Evolutionary conservation across 2,329 filamentous ascomycete species (phyloP), one percentile per base, ranked within the genome.

Genomic region (Fonsecaea multimorphosa): DNA sequence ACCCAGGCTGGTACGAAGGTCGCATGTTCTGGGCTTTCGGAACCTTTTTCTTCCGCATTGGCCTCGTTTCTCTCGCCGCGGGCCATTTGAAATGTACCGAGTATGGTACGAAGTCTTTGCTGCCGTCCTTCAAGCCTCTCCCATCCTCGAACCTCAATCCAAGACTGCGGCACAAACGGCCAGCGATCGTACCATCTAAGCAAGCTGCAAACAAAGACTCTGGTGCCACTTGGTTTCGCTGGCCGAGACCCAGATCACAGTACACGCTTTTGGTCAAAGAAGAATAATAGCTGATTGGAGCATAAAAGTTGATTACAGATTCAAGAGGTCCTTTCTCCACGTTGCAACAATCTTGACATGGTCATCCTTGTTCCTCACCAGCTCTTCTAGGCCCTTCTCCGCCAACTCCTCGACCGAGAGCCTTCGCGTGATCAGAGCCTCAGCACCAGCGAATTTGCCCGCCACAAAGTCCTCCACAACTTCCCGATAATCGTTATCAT

Each of bases 381-480:
- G 52, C 52, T 55, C 52, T 36, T 55, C 52, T 9, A 55, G 29
- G 29, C 52, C 52, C 16, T 55, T 55, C 34, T 55, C 52, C 4
- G 34, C 52, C 52, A 55, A 36, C 14, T 55, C 52, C 52, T 55
- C 52, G 9, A 55, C 52, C n/a, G 31, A 31, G 22, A 55, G 52
- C n/a, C 52, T 55, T 24, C 52, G 16, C 31, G 52, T 55, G 8
- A 55, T 55, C 29, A 55, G 52, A 55, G 52, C 52, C 52, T 55
- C 52, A 12, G 52, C 52, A 14, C 52, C 52, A 36, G 52, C 52
- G 52, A 55, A 55, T 32, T 34, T 31, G 14, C 55, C 55, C 19
- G 55, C 55, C 32, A 57, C 36, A 57, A 57, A 57, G 11, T 57
- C 55, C 27, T 57, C 55, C 55, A 57, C 55, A 16, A 57, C 55